A percentile compares a stretch with the other conserved stretches of the same genome.
phyloP scores from a whole-genome alignment of 1,139 yeast species.

The Candida mesenterica region DNA sequence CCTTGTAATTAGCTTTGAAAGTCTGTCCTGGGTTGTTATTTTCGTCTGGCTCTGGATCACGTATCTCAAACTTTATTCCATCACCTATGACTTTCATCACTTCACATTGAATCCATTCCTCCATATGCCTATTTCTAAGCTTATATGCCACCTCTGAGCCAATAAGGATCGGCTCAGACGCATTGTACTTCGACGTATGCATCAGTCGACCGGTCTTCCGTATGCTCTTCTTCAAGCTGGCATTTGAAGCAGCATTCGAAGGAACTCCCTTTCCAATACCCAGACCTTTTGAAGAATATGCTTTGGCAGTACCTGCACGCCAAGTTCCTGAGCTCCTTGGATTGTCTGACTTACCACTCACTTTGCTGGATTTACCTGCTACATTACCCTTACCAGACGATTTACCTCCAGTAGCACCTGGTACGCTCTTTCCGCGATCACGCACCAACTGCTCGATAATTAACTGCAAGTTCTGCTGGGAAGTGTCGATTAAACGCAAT shows the following conservation, averaged over 20 bases:
- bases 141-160: constrained; percentile 91
- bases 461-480: constrained; percentile 37
- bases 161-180: constrained; percentile 57
- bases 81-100: constrained; percentile 77
- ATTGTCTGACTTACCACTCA: constrained; percentile 5
- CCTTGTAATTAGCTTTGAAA: constrained; percentile 79
- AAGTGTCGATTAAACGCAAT: constrained; percentile 43
- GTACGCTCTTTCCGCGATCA: constrained; percentile 5
- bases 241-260: constrained; percentile 9
- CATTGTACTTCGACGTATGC: constrained; percentile 49
- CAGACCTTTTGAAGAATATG: constrained; percentile 2
- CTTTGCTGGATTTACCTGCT: constrained; percentile 5
- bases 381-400: constrained; percentile 7
- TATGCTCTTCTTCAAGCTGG: constrained; percentile 19
- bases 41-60: constrained; percentile 98
- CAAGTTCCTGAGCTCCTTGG: constrained; percentile 2
- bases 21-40: constrained; percentile 85
- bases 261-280: constrained; percentile 7
- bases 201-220: constrained; percentile 41
- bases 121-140: constrained; percentile 62
- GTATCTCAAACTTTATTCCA: constrained; percentile 76
- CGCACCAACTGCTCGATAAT: constrained; percentile 25
- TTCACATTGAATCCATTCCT: constrained; percentile 97
- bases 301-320: constrained; percentile 1
- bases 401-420: constrained; percentile 7